Evolutionary conservation across 1,284 basidiomycete species (phyloP), one percentile per base, ranked within the genome.

Genomic region (Xerocomus nothofagi): DNA sequence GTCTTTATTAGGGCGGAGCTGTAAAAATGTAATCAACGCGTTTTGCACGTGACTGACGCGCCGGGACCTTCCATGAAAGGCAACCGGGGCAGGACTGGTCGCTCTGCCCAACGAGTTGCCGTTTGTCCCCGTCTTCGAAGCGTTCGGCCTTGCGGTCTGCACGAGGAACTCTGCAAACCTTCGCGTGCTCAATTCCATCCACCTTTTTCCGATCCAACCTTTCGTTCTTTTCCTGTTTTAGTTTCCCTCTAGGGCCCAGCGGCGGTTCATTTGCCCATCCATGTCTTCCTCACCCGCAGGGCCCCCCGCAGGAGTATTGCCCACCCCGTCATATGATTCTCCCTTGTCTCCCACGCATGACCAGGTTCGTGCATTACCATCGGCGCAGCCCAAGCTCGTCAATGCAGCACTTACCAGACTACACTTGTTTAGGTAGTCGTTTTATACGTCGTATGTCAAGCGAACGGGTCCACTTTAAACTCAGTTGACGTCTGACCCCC

Each of bases 381-480:
- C 51, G 39, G 51, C 48, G 48, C 49, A 42, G 17, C 36, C 54
- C 27, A 50, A 54, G 52, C 24, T 40, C 39, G 29, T 45, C 50
- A 55, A 54, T 47, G 50, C 34, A 50, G 56, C 65, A 52, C 67
- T 68, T 53, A 67, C 65, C 31, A 47, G 55, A 43, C 57, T 47
- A 45, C 47, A 27, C 47, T 43, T 44, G 45, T 57, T 48, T 57
- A 84, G 82, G 75, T 82, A 50, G 81, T 83, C 44, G 77, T 83
- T 20, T 73, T 90, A 57, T 90, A 88, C 61, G 85, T 88, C 51
- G 87, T 89, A 70, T 60, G 86, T 79, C 31, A 34, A 55, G 34
- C 52, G 37, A 43, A 38, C 40, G 24, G 23, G 18, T 49, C 27
- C 38, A 49, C 45, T 43, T 50, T 32, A 23, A 53, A 50, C 39